These are phyloP conservation scores for Xylariaceae sp. DNA, from an alignment of 2,329 filamentous ascomycete species.

Conservation along the genomic window DNA sequence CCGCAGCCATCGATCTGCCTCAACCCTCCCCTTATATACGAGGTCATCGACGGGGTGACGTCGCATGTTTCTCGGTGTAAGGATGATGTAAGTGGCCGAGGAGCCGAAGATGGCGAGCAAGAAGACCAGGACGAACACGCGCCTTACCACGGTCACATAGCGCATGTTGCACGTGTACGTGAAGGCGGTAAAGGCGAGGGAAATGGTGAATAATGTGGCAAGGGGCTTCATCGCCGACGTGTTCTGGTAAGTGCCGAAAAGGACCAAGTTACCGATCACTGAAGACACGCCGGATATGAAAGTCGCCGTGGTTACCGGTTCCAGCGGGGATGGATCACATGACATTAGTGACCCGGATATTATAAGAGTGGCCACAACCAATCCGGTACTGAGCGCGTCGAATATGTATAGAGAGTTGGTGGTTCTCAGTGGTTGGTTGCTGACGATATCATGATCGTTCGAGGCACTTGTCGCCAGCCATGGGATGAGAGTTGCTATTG, in stretches of 20 bases:
- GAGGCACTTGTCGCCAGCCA: conserved; percentile 33
- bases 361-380: conserved; percentile 39
- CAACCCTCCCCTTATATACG: conserved; percentile 43
- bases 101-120: conserved; percentile 35
- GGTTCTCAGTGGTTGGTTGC: conserved; percentile 26
- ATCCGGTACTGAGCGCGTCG: conserved; percentile 44
- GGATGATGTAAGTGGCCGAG: conserved; percentile 33
- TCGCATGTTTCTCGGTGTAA: conserved; percentile 27
- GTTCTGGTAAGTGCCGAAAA: conserved; percentile 43
- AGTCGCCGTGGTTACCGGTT: conserved; percentile 38
- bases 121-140: conserved; percentile 36
- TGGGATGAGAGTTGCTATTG: conserved; percentile 34
- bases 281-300: conserved; percentile 37
- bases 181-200: conserved; percentile 39
- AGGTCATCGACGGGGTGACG: conserved; percentile 45
- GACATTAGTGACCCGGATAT: conserved; percentile 42
- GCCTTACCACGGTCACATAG: conserved; percentile 38
- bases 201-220: conserved; percentile 35
- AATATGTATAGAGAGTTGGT: conserved; percentile 43
- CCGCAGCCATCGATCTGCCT: conserved; percentile 45
- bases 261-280: conserved; percentile 32
- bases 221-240: conserved; percentile 33
- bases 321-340: conserved; percentile 41
- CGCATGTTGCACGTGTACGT: conserved; percentile 40
- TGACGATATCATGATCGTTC: conserved; percentile 20